These are phyloP conservation scores for Aristolochia contorta DNA, from an alignment of 164 flowering plant genomes.

Conservation along the genomic window DNA sequence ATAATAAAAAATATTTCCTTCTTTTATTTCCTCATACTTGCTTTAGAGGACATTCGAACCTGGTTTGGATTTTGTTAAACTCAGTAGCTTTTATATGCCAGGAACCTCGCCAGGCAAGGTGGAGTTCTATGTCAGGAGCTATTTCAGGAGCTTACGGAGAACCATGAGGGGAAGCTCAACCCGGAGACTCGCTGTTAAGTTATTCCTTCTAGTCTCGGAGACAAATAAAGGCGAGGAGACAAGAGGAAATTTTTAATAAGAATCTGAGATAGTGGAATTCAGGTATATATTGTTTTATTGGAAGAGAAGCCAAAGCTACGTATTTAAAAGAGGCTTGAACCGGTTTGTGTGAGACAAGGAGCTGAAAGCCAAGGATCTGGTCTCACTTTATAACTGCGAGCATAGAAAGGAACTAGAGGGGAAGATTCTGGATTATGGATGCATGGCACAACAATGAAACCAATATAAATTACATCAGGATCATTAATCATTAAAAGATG, in stretches of 20 bases:
- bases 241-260: conserved; percentile 36
- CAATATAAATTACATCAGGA: background rate
- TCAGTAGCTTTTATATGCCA: background rate
- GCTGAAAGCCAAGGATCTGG: conserved; percentile 39
- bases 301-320: conserved; percentile 81
- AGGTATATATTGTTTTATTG: conserved; percentile 83
- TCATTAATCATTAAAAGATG: background rate
- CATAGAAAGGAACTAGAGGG: conserved; percentile 1
- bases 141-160: conserved; percentile 84
- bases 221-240: conserved; percentile 9
- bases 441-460: conserved; percentile 2
- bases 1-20: no score
- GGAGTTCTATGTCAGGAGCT: conserved; percentile 25
- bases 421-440: conserved; percentile 20
- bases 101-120: conserved; percentile 1
- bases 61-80: no score
- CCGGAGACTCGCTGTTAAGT: conserved; percentile 51
- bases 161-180: conserved; percentile 84
- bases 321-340: conserved; percentile 77
- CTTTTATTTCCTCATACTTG: no score
- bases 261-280: conserved; percentile 50
- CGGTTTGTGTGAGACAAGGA: conserved; percentile 57
- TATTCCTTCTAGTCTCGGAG: conserved; percentile 33
- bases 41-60: no score
- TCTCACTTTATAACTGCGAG: conserved; percentile 35